phyloP scores from a whole-genome alignment of 371 early-diverging fungal species.

The Syncephalastrum monosporum region DNA sequence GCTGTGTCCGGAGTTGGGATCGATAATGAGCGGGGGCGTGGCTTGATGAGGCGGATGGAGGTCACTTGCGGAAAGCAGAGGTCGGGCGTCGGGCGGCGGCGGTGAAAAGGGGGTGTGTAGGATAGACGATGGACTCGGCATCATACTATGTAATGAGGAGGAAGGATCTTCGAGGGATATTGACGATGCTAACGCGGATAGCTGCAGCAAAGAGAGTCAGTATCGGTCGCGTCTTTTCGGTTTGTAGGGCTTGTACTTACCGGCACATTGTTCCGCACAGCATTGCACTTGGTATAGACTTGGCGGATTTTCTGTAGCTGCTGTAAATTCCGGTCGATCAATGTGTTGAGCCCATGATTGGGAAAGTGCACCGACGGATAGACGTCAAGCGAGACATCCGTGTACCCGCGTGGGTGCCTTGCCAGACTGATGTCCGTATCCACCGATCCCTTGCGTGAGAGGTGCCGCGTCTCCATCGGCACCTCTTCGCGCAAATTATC shows the following conservation, averaged over 20 bases:
- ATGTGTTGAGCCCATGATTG: slow-evolving; percentile 53
- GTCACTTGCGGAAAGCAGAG: background rate
- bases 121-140: background rate
- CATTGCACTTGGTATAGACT: slow-evolving; percentile 74
- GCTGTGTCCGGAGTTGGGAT: slow-evolving; percentile 48
- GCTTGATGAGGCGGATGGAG: slow-evolving; percentile 7
- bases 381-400: slow-evolving; percentile 50
- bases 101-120: background rate
- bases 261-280: slow-evolving; percentile 62
- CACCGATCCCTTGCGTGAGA: slow-evolving; percentile 6
- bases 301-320: slow-evolving; percentile 66
- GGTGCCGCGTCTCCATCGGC: background rate
- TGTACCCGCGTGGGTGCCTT: slow-evolving; percentile 14
- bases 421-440: slow-evolving; percentile 1
- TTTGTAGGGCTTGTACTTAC: slow-evolving; percentile 24
- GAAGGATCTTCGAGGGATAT: slow-evolving; percentile 16
- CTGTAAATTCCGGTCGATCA: slow-evolving; percentile 64
- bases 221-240: background rate
- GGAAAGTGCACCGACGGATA: slow-evolving; percentile 65
- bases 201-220: slow-evolving; percentile 9
- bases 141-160: background rate
- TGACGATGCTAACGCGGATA: slow-evolving; percentile 29
- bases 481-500: slow-evolving; percentile 15
- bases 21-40: slow-evolving; percentile 57
- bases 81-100: background rate